Conservation (phyloP, 1,284 basidiomycete species). For the Vanrija pseudolonga region DNA sequence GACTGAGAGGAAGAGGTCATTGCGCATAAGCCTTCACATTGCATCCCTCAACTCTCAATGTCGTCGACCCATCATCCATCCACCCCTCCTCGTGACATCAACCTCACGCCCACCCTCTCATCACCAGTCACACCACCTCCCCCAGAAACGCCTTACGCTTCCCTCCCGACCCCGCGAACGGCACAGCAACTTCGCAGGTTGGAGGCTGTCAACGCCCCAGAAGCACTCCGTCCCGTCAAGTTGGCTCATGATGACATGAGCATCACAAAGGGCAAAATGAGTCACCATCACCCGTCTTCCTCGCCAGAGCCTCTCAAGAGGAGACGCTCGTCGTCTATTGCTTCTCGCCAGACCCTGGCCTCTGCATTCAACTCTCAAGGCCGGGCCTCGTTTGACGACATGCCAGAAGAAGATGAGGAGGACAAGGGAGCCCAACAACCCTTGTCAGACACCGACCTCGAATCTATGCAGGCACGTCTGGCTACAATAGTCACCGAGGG, state of each 20-base stretch:
- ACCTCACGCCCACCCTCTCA: conserved; percentile 20
- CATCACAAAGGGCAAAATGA: background rate
- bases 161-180: conserved; percentile 22
- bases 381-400: no score
- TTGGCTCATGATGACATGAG: conserved; percentile 8
- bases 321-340: no score
- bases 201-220: no score
- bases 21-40: background rate
- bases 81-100: conserved; percentile 17
- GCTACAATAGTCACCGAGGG: background rate
- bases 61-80: conserved; percentile 5
- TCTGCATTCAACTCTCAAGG: no score
- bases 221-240: background rate
- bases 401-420: conserved; percentile 5
- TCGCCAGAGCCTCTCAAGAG: no score
- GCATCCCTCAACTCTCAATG: background rate
- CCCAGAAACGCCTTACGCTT: conserved; percentile 20
- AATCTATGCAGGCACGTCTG: conserved; percentile 15
- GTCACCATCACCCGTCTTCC: no score
- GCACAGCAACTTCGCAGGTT: background rate
- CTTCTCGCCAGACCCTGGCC: no score
- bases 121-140: conserved; percentile 25
- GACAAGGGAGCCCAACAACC: conserved; percentile 2
- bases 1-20: background rate
- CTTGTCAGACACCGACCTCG: conserved; percentile 15